Evolutionary conservation across 352 stramenopile genomes (phyloP), one percentile per base, ranked within the genome.

Genomic region (Ophiocytium majus): DNA sequence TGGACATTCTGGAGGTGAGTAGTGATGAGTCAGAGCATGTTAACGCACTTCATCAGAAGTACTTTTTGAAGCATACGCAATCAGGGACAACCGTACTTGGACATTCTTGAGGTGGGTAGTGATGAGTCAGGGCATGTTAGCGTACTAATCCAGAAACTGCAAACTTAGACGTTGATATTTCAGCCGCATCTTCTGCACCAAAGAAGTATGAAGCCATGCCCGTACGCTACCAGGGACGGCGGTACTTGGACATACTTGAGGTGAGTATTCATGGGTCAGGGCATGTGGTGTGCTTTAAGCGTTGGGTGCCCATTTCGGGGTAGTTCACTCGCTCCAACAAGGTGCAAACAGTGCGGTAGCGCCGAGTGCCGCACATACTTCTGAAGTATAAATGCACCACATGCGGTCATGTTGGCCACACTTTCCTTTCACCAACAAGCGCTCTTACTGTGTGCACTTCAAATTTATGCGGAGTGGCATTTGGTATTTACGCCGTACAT

Each of bases 1-100:
- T 78, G 32, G 66, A 78, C 35, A 5, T 78, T 5, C 32, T 78
- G 32, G 66, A 78, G 66, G 66, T 78, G 43, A 57, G 43, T n/a
- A n/a, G n/a, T n/a, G 43, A 14, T 14, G 43, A 5, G 43, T 57
- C 43, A 57, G 5, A 14, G 5, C 14, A 14, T 57, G 43, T 14
- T 5, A 5, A 14, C 14, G 14, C 14, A 57, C 43, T 57, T 14
- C 43, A 14, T 14, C 43, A 5, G 14, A 57, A 57, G n/a, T n/a
- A n/a, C n/a, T n/a, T n/a, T n/a, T n/a, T n/a, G n/a, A n/a, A n/a
- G n/a, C n/a, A n/a, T 78, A 5, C 32, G 66, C 5, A 17, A 43
- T 10, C 32, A 14, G 35, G 66, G 66, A 5, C 32, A 43, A 17
- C 32, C 5, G 35, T 78, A 78, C 35, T 17, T 78, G 32, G 66